Conservation (phyloP, 2,329 filamentous ascomycete species). For the Aspergillus tubingensis region DNA sequence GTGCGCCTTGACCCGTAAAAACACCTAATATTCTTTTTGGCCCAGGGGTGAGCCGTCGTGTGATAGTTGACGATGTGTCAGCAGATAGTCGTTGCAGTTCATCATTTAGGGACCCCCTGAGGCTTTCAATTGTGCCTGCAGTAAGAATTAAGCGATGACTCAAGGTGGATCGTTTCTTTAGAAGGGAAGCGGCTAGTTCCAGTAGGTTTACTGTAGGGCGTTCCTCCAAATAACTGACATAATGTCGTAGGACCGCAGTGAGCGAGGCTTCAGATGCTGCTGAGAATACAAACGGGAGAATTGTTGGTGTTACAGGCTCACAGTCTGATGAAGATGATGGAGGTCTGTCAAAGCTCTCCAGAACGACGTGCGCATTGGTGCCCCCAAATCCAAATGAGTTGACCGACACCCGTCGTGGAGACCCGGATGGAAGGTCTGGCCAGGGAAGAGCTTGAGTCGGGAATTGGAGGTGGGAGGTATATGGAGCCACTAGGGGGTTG, state of each 20-base stretch:
- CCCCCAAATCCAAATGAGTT: conserved; percentile 44
- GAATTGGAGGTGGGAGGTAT: conserved; percentile 19
- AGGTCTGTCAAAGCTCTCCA: conserved; percentile 29
- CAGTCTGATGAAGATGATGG: background rate
- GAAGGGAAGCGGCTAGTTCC: background rate
- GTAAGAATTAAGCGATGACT: background rate
- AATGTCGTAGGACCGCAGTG: conserved; percentile 7
- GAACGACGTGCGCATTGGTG: conserved; percentile 36
- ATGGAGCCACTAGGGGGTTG: conserved; percentile 21
- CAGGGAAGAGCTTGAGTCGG: conserved; percentile 21
- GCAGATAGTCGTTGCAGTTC: background rate
- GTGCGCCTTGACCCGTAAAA: conserved; percentile 20
- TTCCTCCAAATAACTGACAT: background rate
- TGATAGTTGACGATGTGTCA: background rate
- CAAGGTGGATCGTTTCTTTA: background rate
- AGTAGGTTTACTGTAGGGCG: background rate
- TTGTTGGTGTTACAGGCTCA: background rate
- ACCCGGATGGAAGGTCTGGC: conserved; percentile 25
- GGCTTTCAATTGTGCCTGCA: background rate
- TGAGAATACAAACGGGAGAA: conserved; percentile 25
- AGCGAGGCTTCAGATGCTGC: conserved; percentile 23
- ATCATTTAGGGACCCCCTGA: background rate
- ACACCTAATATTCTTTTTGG: conserved; percentile 23
- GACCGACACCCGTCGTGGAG: conserved; percentile 38
- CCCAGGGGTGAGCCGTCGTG: background rate